phyloP scores from a whole-genome alignment of 2,329 filamentous ascomycete genomes.

The Penicillium decumbens region DNA sequence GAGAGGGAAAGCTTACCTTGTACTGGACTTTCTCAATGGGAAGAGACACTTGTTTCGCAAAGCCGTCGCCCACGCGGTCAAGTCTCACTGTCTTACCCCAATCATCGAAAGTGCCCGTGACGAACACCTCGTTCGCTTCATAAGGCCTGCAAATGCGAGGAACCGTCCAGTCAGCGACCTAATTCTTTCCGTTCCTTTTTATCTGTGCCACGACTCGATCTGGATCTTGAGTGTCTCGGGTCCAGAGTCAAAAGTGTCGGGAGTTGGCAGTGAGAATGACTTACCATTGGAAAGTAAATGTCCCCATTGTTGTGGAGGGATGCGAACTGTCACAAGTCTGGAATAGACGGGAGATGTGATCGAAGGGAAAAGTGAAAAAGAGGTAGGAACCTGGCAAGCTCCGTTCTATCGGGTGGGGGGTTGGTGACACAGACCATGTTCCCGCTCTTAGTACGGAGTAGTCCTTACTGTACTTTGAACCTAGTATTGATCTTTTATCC shows the following conservation, averaged over 20 bases:
- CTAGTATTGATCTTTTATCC: neutral
- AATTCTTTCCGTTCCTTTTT: conserved; percentile 10
- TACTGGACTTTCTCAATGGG: conserved; percentile 68
- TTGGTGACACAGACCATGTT: conserved; percentile 21
- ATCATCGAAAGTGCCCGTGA: conserved; percentile 92
- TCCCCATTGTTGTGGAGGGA: conserved; percentile 26
- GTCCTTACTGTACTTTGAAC: neutral
- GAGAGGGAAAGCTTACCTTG: conserved; percentile 64
- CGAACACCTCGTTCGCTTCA: conserved; percentile 78
- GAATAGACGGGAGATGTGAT: neutral
- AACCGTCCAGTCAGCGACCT: conserved; percentile 27
- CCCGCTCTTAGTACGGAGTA: neutral
- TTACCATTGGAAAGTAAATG: conserved; percentile 39
- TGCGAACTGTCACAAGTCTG: neutral
- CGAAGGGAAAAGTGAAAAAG: conserved; percentile 2
- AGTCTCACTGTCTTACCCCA: conserved; percentile 86
- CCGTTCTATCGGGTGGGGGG: conserved; percentile 14
- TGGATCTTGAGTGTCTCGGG: neutral
- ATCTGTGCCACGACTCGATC: conserved; percentile 16
- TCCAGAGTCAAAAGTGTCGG: neutral
- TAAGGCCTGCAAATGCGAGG: conserved; percentile 63
- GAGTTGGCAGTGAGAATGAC: conserved; percentile 10
- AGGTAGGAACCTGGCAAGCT: conserved; percentile 8
- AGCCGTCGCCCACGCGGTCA: conserved; percentile 65
- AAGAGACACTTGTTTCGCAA: conserved; percentile 76